A percentile compares a stretch with the other conserved stretches of the same genome.
Evolutionary conservation across 495 filamentous ascomycete species (phyloP).

Genomic region (Lichina pygmaea): DNA sequence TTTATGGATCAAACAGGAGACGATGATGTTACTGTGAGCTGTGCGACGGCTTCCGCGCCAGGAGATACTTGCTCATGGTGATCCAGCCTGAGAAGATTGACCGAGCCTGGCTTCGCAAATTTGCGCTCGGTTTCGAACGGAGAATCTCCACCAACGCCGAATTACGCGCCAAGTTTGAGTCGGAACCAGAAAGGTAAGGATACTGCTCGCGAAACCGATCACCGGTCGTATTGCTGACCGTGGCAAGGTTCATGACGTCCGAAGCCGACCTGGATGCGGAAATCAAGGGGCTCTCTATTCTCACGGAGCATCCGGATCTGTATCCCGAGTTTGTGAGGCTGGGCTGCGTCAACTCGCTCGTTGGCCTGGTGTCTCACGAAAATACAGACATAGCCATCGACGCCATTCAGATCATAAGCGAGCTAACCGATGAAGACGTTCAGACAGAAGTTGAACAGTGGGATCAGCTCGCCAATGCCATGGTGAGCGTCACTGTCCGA

Average conservation of each 20-base stretch:
- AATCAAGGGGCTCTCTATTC: constrained; percentile 67
- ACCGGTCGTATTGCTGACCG: not conserved
- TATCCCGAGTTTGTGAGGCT: constrained; percentile 62
- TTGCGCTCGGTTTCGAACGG: constrained; percentile 69
- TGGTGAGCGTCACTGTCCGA: constrained; percentile 19
- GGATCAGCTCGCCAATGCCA: constrained; percentile 50
- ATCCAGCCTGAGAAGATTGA: constrained; percentile 51
- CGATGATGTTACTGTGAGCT: constrained; percentile 20
- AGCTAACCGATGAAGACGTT: constrained; percentile 88
- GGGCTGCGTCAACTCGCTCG: constrained; percentile 49
- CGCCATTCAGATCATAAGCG: constrained; percentile 67
- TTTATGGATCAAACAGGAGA: constrained; percentile 50
- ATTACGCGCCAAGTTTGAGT: constrained; percentile 64
- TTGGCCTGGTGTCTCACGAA: constrained; percentile 68
- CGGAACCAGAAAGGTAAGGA: constrained; percentile 57
- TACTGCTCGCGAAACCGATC: constrained; percentile 5
- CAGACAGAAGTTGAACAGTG: constrained; percentile 63
- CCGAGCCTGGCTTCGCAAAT: constrained; percentile 52
- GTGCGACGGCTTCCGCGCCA: not conserved
- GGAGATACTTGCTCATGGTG: not conserved
- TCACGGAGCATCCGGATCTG: constrained; percentile 65
- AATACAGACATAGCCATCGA: constrained; percentile 95
- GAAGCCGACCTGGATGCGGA: constrained; percentile 83
- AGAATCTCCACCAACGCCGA: constrained; percentile 84
- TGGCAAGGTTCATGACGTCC: constrained; percentile 38